Base-by-base conservation (phyloP, 805 yeast genomes). In the Groenewaldozyma tartarivorans region DNA sequence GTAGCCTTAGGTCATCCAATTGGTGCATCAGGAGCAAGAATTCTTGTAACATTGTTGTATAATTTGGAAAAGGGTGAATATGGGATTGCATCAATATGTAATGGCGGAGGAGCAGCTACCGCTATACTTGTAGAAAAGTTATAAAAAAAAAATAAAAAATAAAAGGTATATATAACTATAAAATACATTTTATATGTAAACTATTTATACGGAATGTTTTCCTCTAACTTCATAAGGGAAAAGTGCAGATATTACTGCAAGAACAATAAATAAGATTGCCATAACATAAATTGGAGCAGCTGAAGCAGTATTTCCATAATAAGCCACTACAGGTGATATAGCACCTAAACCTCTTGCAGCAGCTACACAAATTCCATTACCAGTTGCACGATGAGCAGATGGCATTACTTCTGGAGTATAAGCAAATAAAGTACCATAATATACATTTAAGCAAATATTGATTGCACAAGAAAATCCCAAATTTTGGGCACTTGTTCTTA, bases 61-160 rank as follows among this genome's bases (percentile, higher is more conserved):
- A 49, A 54, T 32, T 51, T 64, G 42, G 54, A 63, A 38, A 94
- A 85, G 63, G 88, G 87, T 52, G 85, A 81, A 64, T 66, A 77
- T 48, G 97, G 97, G 61, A 83, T 77, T 48, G 95, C 95, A 53
- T 96, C 85, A 64, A 80, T 88, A 55, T 90, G 96, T 72, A 88
- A 88, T 62, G 96, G 96, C 70, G 96, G 96, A 57, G 97, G 97
- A 61, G 96, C 95, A 61, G 95, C 96, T 35, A 82, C 95, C 34
- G 76, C 96, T n/a, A 69, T 88, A 53, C 80, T 88, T 46, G 74
- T 87, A 53, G 90, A 86, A 67, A 79, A 69, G 40, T 51, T 55
- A 7, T 24, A 13, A 24, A 24, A 7, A 13, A 13, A 13, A 9
- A 24, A 9, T 7, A 13, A 9, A 9, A 24, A 9, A 13, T 31